phyloP scores from a whole-genome alignment of 768 basidiomycete genomes.

The Kwoniella shandongensis region DNA sequence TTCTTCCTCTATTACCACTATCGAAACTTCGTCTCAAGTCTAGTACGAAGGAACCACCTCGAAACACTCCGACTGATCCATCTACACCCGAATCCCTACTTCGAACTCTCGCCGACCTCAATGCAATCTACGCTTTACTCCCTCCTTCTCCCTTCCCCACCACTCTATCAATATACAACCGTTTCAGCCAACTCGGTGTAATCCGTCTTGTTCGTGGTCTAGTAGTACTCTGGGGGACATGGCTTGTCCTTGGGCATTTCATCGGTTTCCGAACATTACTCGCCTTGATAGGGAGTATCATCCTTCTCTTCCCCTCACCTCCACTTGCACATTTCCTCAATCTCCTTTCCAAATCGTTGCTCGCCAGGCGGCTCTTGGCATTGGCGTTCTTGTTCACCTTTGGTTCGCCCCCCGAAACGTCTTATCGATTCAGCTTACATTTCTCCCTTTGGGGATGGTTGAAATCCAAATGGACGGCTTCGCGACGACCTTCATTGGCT shows the following conservation, averaged over 20 bases:
- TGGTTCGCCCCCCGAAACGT: conserved; percentile 62
- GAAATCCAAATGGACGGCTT: conserved; percentile 64
- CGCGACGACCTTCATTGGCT: conserved; percentile 59
- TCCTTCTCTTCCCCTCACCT: conserved; percentile 47
- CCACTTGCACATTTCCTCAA: conserved; percentile 37
- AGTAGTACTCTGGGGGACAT: conserved; percentile 40
- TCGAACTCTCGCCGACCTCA: conserved; percentile 64
- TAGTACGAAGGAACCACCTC: conserved; percentile 58
- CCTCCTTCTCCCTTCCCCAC: conserved; percentile 57
- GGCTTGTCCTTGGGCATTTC: conserved; percentile 36
- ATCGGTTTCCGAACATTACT: conserved; percentile 33
- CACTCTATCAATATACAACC: conserved; percentile 52
- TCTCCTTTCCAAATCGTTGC: conserved; percentile 56
- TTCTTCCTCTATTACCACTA: conserved; percentile 55
- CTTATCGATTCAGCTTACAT: conserved; percentile 57
- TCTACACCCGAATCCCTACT: conserved; percentile 46
- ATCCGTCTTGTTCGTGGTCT: conserved; percentile 31
- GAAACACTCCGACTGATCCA: conserved; percentile 23
- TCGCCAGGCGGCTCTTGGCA: conserved; percentile 62
- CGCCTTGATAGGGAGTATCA: conserved; percentile 31
- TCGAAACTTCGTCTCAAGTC: conserved; percentile 39
- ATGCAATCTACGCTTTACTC: conserved; percentile 60
- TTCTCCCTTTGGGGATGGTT: conserved; percentile 68
- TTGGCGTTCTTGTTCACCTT: conserved; percentile 69
- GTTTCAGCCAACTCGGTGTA: conserved; percentile 37